These are phyloP conservation scores for Ascomycota sp. DNA, from an alignment of 2,329 filamentous ascomycete genomes.

Conservation along the genomic window DNA sequence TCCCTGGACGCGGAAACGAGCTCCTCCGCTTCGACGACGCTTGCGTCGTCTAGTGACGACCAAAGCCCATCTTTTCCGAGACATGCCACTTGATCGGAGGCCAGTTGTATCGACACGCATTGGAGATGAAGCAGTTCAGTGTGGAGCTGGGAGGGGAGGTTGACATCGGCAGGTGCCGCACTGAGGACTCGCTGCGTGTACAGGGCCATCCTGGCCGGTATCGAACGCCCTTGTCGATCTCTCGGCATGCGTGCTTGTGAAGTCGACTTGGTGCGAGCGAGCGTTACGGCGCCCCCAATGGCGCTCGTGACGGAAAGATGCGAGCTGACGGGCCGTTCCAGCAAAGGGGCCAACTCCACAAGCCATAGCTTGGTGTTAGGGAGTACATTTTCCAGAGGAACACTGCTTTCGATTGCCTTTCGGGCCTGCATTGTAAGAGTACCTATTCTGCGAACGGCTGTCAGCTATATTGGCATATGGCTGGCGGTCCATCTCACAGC, in stretches of 20 bases:
- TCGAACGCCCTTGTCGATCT: slow-evolving; percentile 47
- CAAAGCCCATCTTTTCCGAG: slow-evolving; percentile 24
- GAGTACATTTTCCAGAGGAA: slow-evolving; percentile 26
- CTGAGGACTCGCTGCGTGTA: slow-evolving; percentile 41
- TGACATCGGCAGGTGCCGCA: slow-evolving; percentile 15
- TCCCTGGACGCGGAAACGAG: slow-evolving; percentile 19
- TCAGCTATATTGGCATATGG: neutral
- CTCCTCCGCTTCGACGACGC: slow-evolving; percentile 18
- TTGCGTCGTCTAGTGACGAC: slow-evolving; percentile 15
- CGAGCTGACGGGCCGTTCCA: slow-evolving; percentile 28
- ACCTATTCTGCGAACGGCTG: slow-evolving; percentile 17
- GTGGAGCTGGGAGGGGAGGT: slow-evolving; percentile 19
- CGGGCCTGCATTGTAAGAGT: slow-evolving; percentile 27
- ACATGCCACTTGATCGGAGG: slow-evolving; percentile 29
- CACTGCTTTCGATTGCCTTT: slow-evolving; percentile 10
- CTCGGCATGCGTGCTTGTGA: slow-evolving; percentile 18
- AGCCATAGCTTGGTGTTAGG: slow-evolving; percentile 45
- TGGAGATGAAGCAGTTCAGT: slow-evolving; percentile 29
- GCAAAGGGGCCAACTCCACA: slow-evolving; percentile 31
- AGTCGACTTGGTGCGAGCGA: slow-evolving; percentile 15
- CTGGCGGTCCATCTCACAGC: slow-evolving; percentile 1
- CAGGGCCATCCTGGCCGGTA: slow-evolving; percentile 51
- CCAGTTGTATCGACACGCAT: slow-evolving; percentile 26
- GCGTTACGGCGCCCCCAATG: slow-evolving; percentile 45
- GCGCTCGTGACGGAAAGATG: slow-evolving; percentile 53